Evolutionary conservation across 495 filamentous ascomycete species (phyloP).

Genomic region (Trichoderma orchidacearum): DNA sequence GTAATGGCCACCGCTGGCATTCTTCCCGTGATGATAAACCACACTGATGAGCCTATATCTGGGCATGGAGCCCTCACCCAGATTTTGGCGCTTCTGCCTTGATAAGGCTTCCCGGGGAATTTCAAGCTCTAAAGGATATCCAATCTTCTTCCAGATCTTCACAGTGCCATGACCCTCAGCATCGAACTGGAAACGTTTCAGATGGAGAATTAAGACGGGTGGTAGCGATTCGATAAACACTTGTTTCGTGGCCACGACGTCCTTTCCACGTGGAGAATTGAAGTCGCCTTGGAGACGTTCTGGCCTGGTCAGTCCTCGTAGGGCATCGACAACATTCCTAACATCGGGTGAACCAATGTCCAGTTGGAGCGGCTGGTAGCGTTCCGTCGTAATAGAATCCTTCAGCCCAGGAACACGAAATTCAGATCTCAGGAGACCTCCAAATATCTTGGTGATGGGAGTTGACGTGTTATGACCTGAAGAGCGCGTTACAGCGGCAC

Average conservation of each 20-base stretch:
- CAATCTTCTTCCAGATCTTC: constrained; percentile 98
- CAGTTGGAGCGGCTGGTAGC: constrained; percentile 86
- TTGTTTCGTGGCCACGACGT: constrained; percentile 75
- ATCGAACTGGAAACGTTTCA: constrained; percentile 96
- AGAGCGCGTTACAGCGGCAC: constrained; percentile 71
- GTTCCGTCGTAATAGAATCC: constrained; percentile 80
- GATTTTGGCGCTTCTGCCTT: constrained; percentile 49
- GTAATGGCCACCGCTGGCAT: constrained; percentile 89
- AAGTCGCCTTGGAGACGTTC: constrained; percentile 84
- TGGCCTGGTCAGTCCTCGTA: constrained; percentile 68
- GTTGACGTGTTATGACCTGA: constrained; percentile 66
- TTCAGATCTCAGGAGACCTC: constrained; percentile 81
- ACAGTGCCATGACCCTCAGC: constrained; percentile 71
- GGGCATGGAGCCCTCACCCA: constrained; percentile 45
- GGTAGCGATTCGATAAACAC: constrained; percentile 89
- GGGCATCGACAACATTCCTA: constrained; percentile 80
- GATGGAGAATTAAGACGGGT: constrained; percentile 82
- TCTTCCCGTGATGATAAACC: constrained; percentile 95
- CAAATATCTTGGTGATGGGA: constrained; percentile 88
- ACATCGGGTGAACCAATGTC: constrained; percentile 81
- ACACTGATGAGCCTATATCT: constrained; percentile 81
- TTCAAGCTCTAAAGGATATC: constrained; percentile 87
- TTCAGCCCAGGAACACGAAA: constrained; percentile 77
- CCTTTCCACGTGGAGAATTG: constrained; percentile 64
- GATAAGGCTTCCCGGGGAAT: constrained; percentile 90